Percentiles rank a stretch among this genome's conserved stretches.
These are phyloP conservation scores for Limnomonas spitsbergensis DNA, from an alignment of 139 green algal genomes.

Conservation along the genomic window DNA sequence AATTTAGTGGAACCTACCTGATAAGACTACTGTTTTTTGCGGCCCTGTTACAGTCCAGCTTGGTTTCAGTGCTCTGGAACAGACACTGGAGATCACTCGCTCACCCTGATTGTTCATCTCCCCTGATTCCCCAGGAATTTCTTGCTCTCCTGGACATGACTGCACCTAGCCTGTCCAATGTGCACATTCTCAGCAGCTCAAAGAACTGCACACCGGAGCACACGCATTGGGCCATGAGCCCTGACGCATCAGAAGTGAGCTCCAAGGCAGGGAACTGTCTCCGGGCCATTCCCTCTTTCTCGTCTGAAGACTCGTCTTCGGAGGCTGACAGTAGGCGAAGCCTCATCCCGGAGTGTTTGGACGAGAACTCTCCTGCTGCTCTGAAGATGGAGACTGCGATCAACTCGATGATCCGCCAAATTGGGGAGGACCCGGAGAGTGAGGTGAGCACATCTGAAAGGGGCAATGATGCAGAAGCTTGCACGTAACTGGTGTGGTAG, in stretches of 20 bases:
- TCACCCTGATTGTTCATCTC: too few species aligned
- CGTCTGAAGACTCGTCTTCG: neutral
- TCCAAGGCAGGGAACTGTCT: too few species aligned
- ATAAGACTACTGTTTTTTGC: too few species aligned
- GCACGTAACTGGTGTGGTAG: neutral
- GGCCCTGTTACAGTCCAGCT: too few species aligned
- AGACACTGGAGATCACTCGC: too few species aligned
- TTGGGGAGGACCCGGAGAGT: neutral
- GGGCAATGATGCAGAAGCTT: neutral
- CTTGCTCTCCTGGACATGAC: neutral
- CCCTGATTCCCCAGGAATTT: neutral
- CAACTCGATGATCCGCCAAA: neutral
- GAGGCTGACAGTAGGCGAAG: too few species aligned
- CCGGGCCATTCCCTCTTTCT: neutral
- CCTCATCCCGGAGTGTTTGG: too few species aligned
- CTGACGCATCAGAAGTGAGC: too few species aligned
- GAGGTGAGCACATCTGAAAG: neutral
- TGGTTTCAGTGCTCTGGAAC: too few species aligned
- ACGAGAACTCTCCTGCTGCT: neutral
- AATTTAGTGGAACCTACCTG: too few species aligned
- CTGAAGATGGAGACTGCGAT: neutral
- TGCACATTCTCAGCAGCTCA: neutral
- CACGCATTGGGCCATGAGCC: too few species aligned
- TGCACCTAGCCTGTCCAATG: neutral
- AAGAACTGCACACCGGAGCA: neutral